Conservation (phyloP, 768 basidiomycete species). For the Postia placenta region DNA sequence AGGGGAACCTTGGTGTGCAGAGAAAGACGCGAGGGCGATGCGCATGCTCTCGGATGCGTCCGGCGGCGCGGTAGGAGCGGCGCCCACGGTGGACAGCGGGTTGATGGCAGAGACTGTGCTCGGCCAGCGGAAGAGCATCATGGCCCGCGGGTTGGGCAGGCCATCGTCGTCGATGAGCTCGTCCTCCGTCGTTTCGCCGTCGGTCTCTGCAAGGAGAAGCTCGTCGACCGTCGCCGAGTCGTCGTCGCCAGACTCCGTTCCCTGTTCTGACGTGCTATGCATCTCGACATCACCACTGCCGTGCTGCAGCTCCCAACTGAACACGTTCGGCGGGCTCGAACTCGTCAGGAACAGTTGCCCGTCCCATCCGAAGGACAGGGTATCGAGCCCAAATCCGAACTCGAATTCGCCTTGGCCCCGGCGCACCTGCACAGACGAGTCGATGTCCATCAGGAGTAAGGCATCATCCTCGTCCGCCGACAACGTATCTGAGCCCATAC, state of each 20-base stretch:
- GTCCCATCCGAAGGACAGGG: slow-evolving; percentile 21
- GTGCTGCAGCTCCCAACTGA: slow-evolving; percentile 19
- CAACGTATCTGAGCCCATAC: slow-evolving; percentile 20
- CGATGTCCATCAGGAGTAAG: slow-evolving; percentile 23
- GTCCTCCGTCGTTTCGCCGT: slow-evolving; percentile 78
- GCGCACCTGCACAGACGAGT: slow-evolving; percentile 20
- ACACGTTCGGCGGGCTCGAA: slow-evolving; percentile 5
- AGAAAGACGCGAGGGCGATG: slow-evolving; percentile 21
- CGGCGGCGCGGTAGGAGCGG: slow-evolving; percentile 25
- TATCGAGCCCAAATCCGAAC: slow-evolving; percentile 22
- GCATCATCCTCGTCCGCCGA: slow-evolving; percentile 24
- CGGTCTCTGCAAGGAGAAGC: slow-evolving; percentile 33
- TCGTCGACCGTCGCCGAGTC: slow-evolving; percentile 38
- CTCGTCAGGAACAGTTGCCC: slow-evolving; percentile 18
- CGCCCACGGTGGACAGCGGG: slow-evolving; percentile 70
- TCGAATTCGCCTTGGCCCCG: slow-evolving; percentile 19
- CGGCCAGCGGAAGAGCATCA: slow-evolving; percentile 67
- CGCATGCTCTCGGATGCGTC: slow-evolving; percentile 19
- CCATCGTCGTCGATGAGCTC: slow-evolving; percentile 75
- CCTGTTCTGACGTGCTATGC: slow-evolving; percentile 51
- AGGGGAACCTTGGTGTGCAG: slow-evolving; percentile 21
- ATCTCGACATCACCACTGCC: slow-evolving; percentile 34
- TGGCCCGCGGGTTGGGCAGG: slow-evolving; percentile 69
- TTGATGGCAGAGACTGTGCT: slow-evolving; percentile 54
- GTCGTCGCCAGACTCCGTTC: slow-evolving; percentile 30